These are phyloP conservation scores for Leishmania tropica DNA, from an alignment of 208 protist genomes.

Conservation along the genomic window DNA sequence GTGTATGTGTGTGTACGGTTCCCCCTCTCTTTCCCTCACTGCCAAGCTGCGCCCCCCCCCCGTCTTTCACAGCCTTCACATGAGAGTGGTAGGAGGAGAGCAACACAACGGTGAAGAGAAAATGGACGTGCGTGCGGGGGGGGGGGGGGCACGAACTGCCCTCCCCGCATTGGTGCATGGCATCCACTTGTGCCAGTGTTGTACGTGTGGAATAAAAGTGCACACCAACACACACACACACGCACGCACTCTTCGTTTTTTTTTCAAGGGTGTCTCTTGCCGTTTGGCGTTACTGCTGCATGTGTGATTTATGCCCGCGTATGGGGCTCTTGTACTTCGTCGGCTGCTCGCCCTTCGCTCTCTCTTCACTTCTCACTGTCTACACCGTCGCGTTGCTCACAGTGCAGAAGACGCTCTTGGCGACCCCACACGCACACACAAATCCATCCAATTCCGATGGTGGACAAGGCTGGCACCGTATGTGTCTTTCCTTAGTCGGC, in stretches of 20 bases:
- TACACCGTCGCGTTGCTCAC: neutral
- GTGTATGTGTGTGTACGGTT: no score
- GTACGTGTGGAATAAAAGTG: neutral
- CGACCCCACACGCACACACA: neutral
- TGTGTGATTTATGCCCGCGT: neutral
- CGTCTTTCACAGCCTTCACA: neutral
- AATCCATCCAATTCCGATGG: neutral
- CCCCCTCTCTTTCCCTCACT: neutral
- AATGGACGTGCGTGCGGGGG: neutral
- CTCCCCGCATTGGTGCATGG: neutral
- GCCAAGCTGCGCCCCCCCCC: neutral
- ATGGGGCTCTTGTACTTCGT: neutral
- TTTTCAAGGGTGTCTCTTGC: neutral
- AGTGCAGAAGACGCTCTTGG: neutral
- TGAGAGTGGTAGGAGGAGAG: neutral
- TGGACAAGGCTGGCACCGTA: constrained; percentile 14
- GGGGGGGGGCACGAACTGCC: neutral
- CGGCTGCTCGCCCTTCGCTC: neutral
- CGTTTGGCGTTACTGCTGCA: neutral
- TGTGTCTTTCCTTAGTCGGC: constrained; percentile 17
- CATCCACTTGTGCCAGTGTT: neutral
- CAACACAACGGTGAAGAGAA: neutral
- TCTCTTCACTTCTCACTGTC: neutral
- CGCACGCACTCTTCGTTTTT: neutral
- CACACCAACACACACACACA: neutral